phyloP scores from a whole-genome alignment of 495 filamentous ascomycete genomes.

The Cercophora sp. region DNA sequence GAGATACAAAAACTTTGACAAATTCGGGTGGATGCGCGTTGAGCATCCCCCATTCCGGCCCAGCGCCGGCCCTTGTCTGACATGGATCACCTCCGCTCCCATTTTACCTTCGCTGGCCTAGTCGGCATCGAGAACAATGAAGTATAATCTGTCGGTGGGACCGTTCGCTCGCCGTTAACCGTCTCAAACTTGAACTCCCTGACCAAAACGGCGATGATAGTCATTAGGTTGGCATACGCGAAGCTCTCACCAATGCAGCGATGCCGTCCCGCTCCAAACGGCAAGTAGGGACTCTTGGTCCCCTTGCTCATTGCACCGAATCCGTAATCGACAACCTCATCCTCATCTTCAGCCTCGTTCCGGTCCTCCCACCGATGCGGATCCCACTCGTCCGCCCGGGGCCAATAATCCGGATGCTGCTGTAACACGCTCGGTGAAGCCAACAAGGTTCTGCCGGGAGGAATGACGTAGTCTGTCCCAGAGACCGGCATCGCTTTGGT shows the following conservation, averaged over 20 bases:
- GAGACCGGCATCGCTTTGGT: conserved; percentile 60
- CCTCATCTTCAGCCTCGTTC: conserved; percentile 8
- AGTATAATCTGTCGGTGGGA: conserved; percentile 51
- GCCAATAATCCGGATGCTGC: conserved; percentile 42
- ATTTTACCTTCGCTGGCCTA: conserved; percentile 7
- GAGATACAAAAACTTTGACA: too few relatives aligned
- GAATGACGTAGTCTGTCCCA: conserved; percentile 62
- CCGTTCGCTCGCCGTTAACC: conserved; percentile 24
- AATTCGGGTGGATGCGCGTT: too few relatives aligned
- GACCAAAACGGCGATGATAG: conserved; percentile 46
- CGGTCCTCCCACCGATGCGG: conserved; percentile 50
- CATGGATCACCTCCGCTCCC: conserved; percentile 24
- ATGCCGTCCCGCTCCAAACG: conserved; percentile 54
- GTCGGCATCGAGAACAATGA: conserved; percentile 51
- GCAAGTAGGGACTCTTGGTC: conserved; percentile 52
- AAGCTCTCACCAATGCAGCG: conserved; percentile 57
- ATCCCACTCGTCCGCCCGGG: conserved; percentile 45
- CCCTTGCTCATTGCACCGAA: conserved; percentile 47
- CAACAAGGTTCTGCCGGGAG: conserved; percentile 58
- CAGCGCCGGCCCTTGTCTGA: not conserved
- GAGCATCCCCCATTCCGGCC: too few relatives aligned
- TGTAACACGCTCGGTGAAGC: conserved; percentile 57
- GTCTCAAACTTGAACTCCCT: conserved; percentile 43
- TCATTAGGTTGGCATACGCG: conserved; percentile 50
- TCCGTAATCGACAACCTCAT: conserved; percentile 28